Evolutionary conservation across 2,329 filamentous ascomycete species (phyloP).

Genomic region (Sporothrix pallida): DNA sequence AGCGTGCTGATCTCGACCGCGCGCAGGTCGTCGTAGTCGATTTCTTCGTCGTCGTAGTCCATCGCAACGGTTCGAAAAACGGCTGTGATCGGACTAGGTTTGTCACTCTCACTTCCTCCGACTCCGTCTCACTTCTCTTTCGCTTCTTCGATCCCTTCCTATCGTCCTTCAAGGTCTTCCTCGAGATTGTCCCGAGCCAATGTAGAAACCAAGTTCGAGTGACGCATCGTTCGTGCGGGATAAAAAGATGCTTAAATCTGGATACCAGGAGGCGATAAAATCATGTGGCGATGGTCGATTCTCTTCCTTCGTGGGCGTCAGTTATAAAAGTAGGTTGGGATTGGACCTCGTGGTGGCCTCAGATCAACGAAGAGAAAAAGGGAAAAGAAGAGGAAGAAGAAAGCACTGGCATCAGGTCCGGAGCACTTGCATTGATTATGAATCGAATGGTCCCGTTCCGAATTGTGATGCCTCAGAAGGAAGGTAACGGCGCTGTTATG

Average conservation of each 20-base stretch:
- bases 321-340: too few species aligned
- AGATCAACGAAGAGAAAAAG: not conserved
- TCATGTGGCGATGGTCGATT: not conserved
- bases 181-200: not conserved
- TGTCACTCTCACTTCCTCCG: not conserved
- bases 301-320: too few species aligned
- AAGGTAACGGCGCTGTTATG: not conserved
- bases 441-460: not conserved
- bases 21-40: conserved; percentile 58
- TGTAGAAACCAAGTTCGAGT: not conserved
- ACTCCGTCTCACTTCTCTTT: not conserved
- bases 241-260: not conserved
- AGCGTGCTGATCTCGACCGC: conserved; percentile 65
- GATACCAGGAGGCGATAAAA: not conserved
- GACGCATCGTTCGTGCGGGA: conserved; percentile 6
- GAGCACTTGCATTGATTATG: conserved; percentile 14
- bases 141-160: not conserved
- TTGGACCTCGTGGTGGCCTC: not conserved
- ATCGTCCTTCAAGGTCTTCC: not conserved
- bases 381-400: not conserved
- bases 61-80: not conserved
- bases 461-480: not conserved
- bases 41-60: conserved; percentile 35
- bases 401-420: not conserved
- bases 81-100: not conserved